Percentiles rank a stretch among this genome's conserved stretches.
Evolutionary conservation across 192 early-diverging fungal genomes (phyloP).

Genomic region (Geranomyces variabilis): DNA sequence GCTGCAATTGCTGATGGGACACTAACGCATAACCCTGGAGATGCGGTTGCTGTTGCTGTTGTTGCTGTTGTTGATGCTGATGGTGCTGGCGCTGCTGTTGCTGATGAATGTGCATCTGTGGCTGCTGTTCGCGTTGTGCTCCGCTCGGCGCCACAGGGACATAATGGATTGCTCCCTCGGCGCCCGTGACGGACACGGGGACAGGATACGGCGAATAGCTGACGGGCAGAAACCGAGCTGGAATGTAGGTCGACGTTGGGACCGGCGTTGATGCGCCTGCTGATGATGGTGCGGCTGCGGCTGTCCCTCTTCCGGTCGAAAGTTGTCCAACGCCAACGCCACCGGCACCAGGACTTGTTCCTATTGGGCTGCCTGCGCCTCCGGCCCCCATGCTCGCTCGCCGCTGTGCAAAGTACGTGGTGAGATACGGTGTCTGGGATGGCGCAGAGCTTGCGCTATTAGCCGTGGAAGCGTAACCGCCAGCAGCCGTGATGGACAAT

Average conservation of each 20-base stretch:
- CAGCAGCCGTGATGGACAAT: not conserved
- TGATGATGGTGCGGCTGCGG: not conserved
- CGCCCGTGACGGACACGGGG: slow-evolving; percentile 14
- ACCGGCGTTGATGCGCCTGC: not conserved
- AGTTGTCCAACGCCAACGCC: not conserved
- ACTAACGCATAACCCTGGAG: slow-evolving; percentile 2
- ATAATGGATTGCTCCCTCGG: slow-evolving; percentile 22
- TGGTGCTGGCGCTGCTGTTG: slow-evolving; percentile 10
- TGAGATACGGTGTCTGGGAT: slow-evolving; percentile 17
- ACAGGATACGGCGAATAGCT: not conserved
- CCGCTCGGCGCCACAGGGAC: slow-evolving; percentile 12
- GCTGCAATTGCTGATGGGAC: slow-evolving; percentile 10
- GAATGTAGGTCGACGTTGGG: not conserved
- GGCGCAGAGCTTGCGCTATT: not conserved
- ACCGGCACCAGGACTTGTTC: too few relatives aligned
- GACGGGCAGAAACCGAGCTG: slow-evolving; percentile 15
- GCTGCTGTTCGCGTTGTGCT: not conserved
- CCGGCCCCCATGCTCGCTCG: slow-evolving; percentile 14
- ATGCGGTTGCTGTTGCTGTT: not conserved
- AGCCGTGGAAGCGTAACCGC: not conserved
- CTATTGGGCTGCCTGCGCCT: not conserved
- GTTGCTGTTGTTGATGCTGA: slow-evolving; percentile 12
- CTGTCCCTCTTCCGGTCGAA: slow-evolving; percentile 4
- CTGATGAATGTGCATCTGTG: not conserved
- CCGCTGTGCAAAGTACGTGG: slow-evolving; percentile 16